Evolutionary conservation across 108 stramenopile genomes (phyloP), one percentile per base, ranked within the genome.

Genomic region (Parmales sp.): DNA sequence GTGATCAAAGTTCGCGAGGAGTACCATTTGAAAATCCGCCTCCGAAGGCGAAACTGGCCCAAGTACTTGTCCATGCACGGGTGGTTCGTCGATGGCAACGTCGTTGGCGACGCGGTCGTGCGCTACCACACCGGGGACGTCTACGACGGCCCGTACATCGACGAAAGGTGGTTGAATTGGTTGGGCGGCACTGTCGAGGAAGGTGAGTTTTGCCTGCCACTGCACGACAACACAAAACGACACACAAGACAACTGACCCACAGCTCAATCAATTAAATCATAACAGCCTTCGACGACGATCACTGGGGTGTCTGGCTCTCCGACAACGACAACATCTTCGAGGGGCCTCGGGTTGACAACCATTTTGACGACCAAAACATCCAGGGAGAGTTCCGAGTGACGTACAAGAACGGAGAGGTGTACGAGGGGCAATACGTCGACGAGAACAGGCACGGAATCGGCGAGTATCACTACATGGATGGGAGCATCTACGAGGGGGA

Each of bases 361-460:
- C 74, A 74, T 38, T 74, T 74, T 29, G 66, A 74, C 51, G n/a
- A 20, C 22, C 20, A 5, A 1, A 68, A 68, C 25, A 41, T 74
- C 38, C 54, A 74, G 43, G 69, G 51, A n/a, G 38, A 64, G 37
- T 74, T 64, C 51, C n/a, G 48, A n/a, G 37, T 74, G 20, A 50
- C 51, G 9, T 64, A 65, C 38, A 60, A 68, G 16, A 39, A 39
- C 3, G 38, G 64, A 6, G 72, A 72, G 66, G 46, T 67, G 5
- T 73, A 69, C 68, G 50, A 63, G 45, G 73, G 73, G 18, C 37
- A 73, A 36, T 18, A 68, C 38, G 67, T 75, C 39, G 68, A 75
- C 63, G 69, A 39, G 46, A 66, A 69, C 65, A 64, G 54, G 63
- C 69, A 75, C 64, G 74, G 74, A 63, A 60, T 69, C 48, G 74